Percentiles rank a stretch among this genome's conserved stretches.
Evolutionary conservation across 2,329 filamentous ascomycete species (phyloP).

Genomic region (Aspergillus oerlinghausenensis): DNA sequence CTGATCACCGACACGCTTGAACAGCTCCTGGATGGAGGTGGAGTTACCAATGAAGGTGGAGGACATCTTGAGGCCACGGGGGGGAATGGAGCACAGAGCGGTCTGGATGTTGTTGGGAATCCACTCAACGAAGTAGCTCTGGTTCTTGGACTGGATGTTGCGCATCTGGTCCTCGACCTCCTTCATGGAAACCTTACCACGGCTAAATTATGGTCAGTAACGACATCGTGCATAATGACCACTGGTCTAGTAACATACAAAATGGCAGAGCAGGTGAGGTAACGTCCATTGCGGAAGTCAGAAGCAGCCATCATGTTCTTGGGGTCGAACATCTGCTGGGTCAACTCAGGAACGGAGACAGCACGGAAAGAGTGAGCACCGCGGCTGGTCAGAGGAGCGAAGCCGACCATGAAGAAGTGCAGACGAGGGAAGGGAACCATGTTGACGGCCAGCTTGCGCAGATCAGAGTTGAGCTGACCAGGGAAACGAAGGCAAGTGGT

Average conservation of each 20-base stretch:
- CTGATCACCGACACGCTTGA: conserved; percentile 99
- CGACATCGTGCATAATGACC: background rate
- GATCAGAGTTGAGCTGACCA: conserved; percentile 98
- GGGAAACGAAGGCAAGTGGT: conserved; percentile 99
- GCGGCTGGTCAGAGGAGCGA: conserved; percentile 94
- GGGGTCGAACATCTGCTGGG: conserved; percentile 99
- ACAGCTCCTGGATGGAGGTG: conserved; percentile 99
- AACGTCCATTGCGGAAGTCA: conserved; percentile 99
- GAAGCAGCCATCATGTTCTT: conserved; percentile 99
- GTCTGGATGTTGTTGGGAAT: conserved; percentile 99
- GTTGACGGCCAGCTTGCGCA: conserved; percentile 99
- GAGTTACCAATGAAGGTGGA: conserved; percentile 99
- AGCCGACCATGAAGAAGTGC: conserved; percentile 99
- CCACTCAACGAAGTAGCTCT: conserved; percentile 99
- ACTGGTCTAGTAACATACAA: conserved; percentile 54
- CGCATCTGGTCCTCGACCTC: conserved; percentile 99
- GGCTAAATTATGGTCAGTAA: conserved; percentile 52
- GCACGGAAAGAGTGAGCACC: conserved; percentile 93
- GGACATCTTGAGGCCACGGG: conserved; percentile 97
- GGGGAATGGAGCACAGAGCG: conserved; percentile 96
- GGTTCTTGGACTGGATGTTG: conserved; percentile 99
- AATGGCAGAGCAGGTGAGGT: conserved; percentile 98
- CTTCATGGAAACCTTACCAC: conserved; percentile 99
- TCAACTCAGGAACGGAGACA: conserved; percentile 94
- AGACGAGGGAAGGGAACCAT: conserved; percentile 99